Base-by-base conservation (phyloP, 345 rosid genomes). In the Theobroma cacao region DNA sequence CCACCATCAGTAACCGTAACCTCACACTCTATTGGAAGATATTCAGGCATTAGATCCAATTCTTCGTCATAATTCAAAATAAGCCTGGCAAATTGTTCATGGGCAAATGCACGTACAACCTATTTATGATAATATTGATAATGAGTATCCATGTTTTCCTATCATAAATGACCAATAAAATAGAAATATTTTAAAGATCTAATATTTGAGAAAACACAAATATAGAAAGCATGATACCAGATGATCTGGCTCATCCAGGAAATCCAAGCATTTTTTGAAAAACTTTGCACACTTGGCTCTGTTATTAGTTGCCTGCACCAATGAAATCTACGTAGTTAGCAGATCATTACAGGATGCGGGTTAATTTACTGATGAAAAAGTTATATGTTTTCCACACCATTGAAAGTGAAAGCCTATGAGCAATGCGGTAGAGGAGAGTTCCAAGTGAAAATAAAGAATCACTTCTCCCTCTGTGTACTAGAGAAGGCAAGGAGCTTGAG, bases 91-190 rank as follows among this genome's bases (percentile, higher is more conserved):
- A 90, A 95, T 79, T 95, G 97, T 75, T 95, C 99, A 72, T 95
- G 99, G 76, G 99, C 99, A 78, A 80, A 87, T 65, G 99, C 97
- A 52, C 99, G 97, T 41, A 95, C 92, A 78, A 93, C 96, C 98
- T 95, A 83, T 79, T 80, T 70, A 79, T 41, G 69, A 82, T 33
- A 34, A 77, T 72, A 77, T 48, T 59, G 71, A 40, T 41, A 14
- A 53, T 76, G 52, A 82, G 76, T 55, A 75, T 66, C 41, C 59
- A 84, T 10, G 26, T 26, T 28, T 47, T 31, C 33, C 48, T 61
- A 38, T 58, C 15, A 64, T 36, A 6, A 14, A 67, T 31, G 9
- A 62, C 18, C 15, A 22, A 22, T 2, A 20, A 48, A 9, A 73
- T 36, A 48, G 1, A 24, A 60, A 40, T 4, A 59, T 50, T 33